These are phyloP conservation scores for Lablab purpureus DNA, from an alignment of 306 rosid genomes.

Conservation along the genomic window DNA sequence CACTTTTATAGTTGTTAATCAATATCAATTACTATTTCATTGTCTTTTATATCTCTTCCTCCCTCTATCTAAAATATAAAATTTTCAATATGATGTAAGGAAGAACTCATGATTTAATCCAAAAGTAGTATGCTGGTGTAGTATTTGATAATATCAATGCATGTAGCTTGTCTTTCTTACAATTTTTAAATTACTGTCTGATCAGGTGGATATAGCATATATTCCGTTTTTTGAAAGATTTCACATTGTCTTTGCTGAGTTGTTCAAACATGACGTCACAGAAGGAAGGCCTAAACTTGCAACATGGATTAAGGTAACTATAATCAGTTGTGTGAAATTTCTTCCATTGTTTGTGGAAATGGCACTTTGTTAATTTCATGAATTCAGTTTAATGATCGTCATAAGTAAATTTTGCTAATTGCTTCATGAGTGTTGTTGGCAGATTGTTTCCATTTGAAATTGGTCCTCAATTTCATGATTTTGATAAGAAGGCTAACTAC, in stretches of 20 bases:
- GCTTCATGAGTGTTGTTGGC: background rate
- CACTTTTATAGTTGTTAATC: background rate
- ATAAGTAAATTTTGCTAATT: background rate
- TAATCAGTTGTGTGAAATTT: background rate
- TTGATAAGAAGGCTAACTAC: conserved; percentile 10
- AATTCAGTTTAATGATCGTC: conserved; percentile 14
- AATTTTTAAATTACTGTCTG: conserved; percentile 40
- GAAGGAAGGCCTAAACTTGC: conserved; percentile 81
- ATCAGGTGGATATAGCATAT: conserved; percentile 81
- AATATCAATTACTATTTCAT: background rate
- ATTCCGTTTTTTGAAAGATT: conserved; percentile 76
- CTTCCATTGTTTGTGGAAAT: background rate
- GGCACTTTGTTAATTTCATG: background rate
- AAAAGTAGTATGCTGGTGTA: background rate
- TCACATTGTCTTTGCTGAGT: conserved; percentile 59
- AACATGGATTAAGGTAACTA: conserved; percentile 72
- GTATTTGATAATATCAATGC: background rate
- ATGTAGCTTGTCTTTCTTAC: conserved; percentile 8
- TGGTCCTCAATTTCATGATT: conserved; percentile 16
- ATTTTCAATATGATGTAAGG: background rate
- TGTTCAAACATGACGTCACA: conserved; percentile 64
- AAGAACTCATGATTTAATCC: background rate
- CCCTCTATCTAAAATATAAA: background rate
- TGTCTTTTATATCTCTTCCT: background rate
- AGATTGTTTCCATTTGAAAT: conserved; percentile 4